Base-by-base conservation (phyloP, 371 early-diverging fungal genomes). In the Mucor saturninus region DNA sequence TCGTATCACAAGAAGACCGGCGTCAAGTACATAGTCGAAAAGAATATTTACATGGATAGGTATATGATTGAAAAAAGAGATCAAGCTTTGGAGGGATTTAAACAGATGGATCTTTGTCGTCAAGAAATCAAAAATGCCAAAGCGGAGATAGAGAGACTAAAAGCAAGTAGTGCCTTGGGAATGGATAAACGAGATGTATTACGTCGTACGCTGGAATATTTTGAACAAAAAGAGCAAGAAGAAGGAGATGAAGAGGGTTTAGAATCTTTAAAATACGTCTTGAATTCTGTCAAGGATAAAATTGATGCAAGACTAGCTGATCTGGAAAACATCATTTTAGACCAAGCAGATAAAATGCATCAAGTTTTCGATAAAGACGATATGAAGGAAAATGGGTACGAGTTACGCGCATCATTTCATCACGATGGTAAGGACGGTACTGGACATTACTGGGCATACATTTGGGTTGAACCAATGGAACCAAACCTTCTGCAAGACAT, bases 401-500 rank as follows among this genome's bases (percentile, higher is more conserved):
- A 64, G 6, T 31, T 81, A 3, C 73, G 75, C 32, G 76, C 79
- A 3, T 56, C 72, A 2, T 69, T 81, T 28, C 69, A 78, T 56
- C 71, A 67, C 52, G 79, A 81, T 59, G 79, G 77, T 11, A 67
- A 69, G 53, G 70, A 54, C 30, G 79, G 79, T 2, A 68, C 75
- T 2, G 81, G 79, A 7, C 79, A 81, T 43, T 70, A 78, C 53
- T 81, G 81, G 81, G 78, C 70, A 1, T 81, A 81, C 42, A 68
- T 80, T 21, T 69, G 70, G 65, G 72, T 74, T 0, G 73, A 72
- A 8, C 65, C 64, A 11, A 40, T 43, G 2, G 65, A 72, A 35
- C 49, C 53, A 9, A 60, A 55, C 26, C 37, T 66, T 1, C 30
- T 70, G 7, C 15, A 54, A 6, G 66, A 70, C 32, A 60, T 65